Evolutionary conservation across 257 asterid species (phyloP), one percentile per base, ranked within the genome.

Genomic region (Fraxinus anomala): DNA sequence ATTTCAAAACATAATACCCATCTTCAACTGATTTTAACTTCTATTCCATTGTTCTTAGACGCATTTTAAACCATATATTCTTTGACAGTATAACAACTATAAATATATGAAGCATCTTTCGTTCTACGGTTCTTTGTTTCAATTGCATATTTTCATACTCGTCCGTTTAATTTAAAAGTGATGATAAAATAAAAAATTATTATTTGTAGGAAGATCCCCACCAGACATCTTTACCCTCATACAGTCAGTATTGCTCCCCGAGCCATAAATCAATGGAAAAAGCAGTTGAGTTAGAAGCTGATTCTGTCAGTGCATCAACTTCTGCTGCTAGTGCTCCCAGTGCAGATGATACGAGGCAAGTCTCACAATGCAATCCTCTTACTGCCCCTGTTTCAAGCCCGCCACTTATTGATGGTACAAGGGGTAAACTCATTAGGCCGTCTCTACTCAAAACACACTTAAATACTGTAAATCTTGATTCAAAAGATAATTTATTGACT

Each of bases 201-300:
- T 73, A 47, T 34, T 79, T 83, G 81, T 86, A 87, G 90, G 87
- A 78, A 69, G 74, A 75, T 71, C 71, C 68, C 51, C 24, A 2
- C 79, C 37, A 23, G 1, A 33, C 80, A 47, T n/a, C 81, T 37
- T 51, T 83, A 31, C 70, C 80, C 61, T 71, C 80, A 24, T 72
- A 75, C n/a, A 81, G 78, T 69, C 83, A 77, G 34, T 24, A 9
- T 69, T 67, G 14, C 71, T 42, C 79, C 70, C 6, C 4, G 11
- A 61, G 44, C 70, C 16, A 75, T 70, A 78, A 73, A 80, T 80
- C 82, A 40, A 61, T 17, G 24, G 77, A 81, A 61, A 61, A 59
- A 81, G 23, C 69, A 44, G 66, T 69, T 37, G 67, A 66, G 69
- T 70, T 74, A 65, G 82, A 78, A 44, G 68, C 65, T 8, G 61